Percentiles rank a stretch among this genome's conserved stretches.
phyloP scores from a whole-genome alignment of 1,284 basidiomycete genomes.

The Microbotryomycetes sp. region DNA sequence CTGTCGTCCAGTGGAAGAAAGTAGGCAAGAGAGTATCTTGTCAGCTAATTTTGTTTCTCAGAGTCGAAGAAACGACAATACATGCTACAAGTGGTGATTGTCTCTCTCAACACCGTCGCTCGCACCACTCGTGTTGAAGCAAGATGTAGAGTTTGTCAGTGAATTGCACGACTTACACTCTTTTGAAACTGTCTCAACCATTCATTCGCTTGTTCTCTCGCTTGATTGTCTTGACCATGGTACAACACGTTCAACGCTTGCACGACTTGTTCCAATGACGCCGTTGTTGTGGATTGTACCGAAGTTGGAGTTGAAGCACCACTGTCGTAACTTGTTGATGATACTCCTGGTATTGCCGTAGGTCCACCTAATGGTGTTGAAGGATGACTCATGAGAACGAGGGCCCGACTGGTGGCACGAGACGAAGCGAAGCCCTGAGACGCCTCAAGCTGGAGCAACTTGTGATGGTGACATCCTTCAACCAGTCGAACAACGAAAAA shows the following conservation, averaged over 20 bases:
- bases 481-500: too few species aligned
- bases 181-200: slow-evolving; percentile 46
- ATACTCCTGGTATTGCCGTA: too few species aligned
- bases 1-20: slow-evolving; percentile 48
- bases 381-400: background rate
- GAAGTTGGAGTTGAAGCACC: background rate
- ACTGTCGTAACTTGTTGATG: background rate
- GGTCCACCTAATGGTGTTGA: background rate
- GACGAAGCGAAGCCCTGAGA: too few species aligned
- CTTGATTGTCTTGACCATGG: slow-evolving; percentile 64
- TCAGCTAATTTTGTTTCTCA: background rate
- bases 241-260: slow-evolving; percentile 51
- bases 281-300: too few species aligned
- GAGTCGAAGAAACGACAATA: background rate
- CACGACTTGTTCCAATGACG: slow-evolving; percentile 39
- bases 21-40: background rate
- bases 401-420: background rate
- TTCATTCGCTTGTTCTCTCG: slow-evolving; percentile 57
- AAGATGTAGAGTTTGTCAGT: background rate
- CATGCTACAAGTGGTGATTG: background rate
- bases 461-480: too few species aligned
- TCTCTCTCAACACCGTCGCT: too few species aligned
- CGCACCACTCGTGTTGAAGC: background rate
- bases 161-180: slow-evolving; percentile 28
- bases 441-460: too few species aligned